phyloP scores from a whole-genome alignment of 352 stramenopile genomes.

The Globisporangium solare region DNA sequence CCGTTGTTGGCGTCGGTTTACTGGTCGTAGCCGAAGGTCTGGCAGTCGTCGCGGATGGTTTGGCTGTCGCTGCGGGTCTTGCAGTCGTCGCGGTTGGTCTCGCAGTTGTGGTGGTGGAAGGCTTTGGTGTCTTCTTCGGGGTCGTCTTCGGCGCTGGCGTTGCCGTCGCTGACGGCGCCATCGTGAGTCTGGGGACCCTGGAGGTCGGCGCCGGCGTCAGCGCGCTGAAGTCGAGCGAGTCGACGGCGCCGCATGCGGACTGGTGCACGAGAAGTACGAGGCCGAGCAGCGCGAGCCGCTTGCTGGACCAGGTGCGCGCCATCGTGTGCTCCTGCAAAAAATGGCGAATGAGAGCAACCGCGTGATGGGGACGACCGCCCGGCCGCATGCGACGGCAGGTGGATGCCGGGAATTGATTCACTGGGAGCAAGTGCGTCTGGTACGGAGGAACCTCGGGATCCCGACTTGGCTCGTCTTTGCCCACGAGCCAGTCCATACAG shows the following conservation, averaged over 20 bases:
- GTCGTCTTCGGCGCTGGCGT: background rate
- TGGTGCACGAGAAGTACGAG: conserved; percentile 1
- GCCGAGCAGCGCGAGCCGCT: conserved; percentile 5
- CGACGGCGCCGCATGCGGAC: background rate
- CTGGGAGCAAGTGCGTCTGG: too few relatives aligned
- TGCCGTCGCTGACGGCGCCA: background rate
- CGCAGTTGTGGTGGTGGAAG: background rate
- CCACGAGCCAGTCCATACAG: too few relatives aligned
- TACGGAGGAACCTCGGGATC: too few relatives aligned
- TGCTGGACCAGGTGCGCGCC: conserved; percentile 3
- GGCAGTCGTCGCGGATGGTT: background rate
- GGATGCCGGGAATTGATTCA: too few relatives aligned
- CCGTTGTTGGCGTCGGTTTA: background rate
- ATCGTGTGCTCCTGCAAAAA: background rate
- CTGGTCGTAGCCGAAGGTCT: background rate
- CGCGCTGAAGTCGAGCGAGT: background rate
- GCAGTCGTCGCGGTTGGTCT: background rate
- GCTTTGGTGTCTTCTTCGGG: background rate
- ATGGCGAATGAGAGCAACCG: conserved; percentile 2
- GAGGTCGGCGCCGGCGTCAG: background rate
- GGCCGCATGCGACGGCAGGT: too few relatives aligned
- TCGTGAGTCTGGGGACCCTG: background rate
- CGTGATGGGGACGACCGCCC: background rate
- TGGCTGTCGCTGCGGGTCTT: background rate
- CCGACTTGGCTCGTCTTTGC: background rate